phyloP scores from a whole-genome alignment of 1,284 basidiomycete genomes.

The Ganoderma resinaceum region DNA sequence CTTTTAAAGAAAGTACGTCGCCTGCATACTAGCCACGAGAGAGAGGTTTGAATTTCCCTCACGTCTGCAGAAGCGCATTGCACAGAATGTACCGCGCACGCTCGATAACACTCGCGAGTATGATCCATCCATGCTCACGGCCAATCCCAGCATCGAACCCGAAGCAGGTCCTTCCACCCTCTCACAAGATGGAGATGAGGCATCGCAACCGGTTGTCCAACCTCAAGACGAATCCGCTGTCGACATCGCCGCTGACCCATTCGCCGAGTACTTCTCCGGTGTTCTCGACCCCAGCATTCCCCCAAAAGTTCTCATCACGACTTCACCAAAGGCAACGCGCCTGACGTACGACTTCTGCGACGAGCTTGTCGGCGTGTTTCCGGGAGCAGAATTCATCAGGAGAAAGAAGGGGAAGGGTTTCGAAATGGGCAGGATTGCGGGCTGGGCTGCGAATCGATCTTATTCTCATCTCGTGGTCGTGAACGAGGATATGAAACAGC shows the following conservation, averaged over 20 bases:
- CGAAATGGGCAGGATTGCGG: constrained; percentile 92
- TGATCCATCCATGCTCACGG: constrained; percentile 85
- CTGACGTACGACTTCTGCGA: constrained; percentile 89
- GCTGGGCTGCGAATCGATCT: constrained; percentile 90
- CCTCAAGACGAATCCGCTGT: constrained; percentile 64
- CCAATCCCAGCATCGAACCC: constrained; percentile 55
- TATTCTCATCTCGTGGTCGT: constrained; percentile 93
- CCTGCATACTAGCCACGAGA: background rate
- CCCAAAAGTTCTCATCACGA: constrained; percentile 91
- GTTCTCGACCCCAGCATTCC: constrained; percentile 70
- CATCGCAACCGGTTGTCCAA: constrained; percentile 29
- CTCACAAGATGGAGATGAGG: constrained; percentile 31
- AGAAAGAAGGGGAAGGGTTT: constrained; percentile 93
- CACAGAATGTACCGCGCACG: constrained; percentile 88
- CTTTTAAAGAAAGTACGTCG: constrained; percentile 70
- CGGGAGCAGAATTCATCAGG: constrained; percentile 93
- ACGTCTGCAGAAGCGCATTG: constrained; percentile 71
- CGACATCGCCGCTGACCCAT: constrained; percentile 77
- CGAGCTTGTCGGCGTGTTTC: constrained; percentile 91
- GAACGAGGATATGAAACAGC: constrained; percentile 93
- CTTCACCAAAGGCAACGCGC: constrained; percentile 87
- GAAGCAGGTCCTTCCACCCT: constrained; percentile 45
- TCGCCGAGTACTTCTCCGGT: constrained; percentile 73
- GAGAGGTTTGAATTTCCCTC: background rate
- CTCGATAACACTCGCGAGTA: constrained; percentile 94